phyloP scores from a whole-genome alignment of 1,139 yeast genomes.

The Candida glucosophila region DNA sequence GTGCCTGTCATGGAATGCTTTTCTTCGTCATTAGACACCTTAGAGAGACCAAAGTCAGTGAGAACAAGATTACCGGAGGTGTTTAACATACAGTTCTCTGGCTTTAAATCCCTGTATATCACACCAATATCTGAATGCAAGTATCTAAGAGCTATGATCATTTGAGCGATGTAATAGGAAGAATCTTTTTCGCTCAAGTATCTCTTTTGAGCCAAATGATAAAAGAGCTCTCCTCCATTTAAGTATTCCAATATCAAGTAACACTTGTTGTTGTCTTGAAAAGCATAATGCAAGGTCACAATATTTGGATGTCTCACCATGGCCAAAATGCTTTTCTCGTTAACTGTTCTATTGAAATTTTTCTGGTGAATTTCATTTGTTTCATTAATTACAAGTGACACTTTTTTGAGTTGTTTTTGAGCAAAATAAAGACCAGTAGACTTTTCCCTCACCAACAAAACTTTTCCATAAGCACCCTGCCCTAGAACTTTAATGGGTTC shows the following conservation, averaged over 20 bases:
- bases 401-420: conserved; percentile 31
- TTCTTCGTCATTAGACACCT: conserved; percentile 24
- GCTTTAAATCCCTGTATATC: conserved; percentile 71
- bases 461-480: conserved; percentile 37
- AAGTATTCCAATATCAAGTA: conserved; percentile 26
- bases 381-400: conserved; percentile 11
- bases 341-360: conserved; percentile 46
- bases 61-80: conserved; percentile 67
- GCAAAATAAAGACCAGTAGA: conserved; percentile 28
- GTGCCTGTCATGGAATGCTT: conserved; percentile 82
- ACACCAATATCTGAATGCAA: conserved; percentile 23
- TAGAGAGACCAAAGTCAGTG: conserved; percentile 86
- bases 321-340: conserved; percentile 64
- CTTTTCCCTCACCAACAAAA: conserved; percentile 28
- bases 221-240: conserved; percentile 30
- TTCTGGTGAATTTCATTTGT: conserved; percentile 7
- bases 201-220: conserved; percentile 20
- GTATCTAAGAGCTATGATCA: conserved; percentile 24
- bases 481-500: conserved; percentile 32
- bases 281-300: conserved; percentile 25
- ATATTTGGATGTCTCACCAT: conserved; percentile 34
- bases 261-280: conserved; percentile 25
- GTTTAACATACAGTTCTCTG: conserved; percentile 81
- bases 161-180: conserved; percentile 26
- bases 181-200: conserved; percentile 23